phyloP scores from a whole-genome alignment of 2,329 filamentous ascomycete species.

The Ophiostoma sp. region DNA sequence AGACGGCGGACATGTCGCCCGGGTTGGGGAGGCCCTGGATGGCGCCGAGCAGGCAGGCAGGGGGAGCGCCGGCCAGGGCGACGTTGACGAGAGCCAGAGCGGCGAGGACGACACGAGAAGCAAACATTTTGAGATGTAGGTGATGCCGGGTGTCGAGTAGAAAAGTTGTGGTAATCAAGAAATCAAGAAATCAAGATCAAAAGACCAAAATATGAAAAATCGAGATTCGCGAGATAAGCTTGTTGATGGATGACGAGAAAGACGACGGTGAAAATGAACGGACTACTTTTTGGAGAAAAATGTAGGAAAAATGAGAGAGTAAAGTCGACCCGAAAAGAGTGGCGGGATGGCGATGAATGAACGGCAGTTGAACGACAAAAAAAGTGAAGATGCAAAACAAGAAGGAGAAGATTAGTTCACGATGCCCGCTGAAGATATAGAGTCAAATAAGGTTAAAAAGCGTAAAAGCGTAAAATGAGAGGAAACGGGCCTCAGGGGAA shows the following conservation, averaged over 20 bases:
- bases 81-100: conserved; percentile 14
- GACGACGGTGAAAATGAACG: not conserved
- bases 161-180: not conserved
- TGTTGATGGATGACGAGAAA: not conserved
- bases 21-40: conserved; percentile 22
- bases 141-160: not conserved
- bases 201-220: not conserved
- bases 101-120: not conserved
- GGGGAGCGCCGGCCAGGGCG: conserved; percentile 7
- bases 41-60: conserved; percentile 24
- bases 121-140: not conserved
- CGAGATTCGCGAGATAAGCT: not conserved
- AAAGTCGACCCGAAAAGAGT: conserved; percentile 1
- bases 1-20: conserved; percentile 19
- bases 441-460: conserved; percentile 10
- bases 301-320: conserved; percentile 9
- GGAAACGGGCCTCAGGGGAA: conserved; percentile 9
- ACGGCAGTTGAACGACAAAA: not conserved
- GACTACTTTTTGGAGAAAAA: conserved; percentile 10
- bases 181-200: not conserved
- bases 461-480: not conserved
- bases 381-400: not conserved
- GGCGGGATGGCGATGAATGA: conserved; percentile 8
- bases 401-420: not conserved
- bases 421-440: not conserved